Percentiles rank a stretch among this genome's conserved stretches.
Conservation (phyloP, 176 grass and related monocot genomes). For the Cocos nucifera region DNA sequence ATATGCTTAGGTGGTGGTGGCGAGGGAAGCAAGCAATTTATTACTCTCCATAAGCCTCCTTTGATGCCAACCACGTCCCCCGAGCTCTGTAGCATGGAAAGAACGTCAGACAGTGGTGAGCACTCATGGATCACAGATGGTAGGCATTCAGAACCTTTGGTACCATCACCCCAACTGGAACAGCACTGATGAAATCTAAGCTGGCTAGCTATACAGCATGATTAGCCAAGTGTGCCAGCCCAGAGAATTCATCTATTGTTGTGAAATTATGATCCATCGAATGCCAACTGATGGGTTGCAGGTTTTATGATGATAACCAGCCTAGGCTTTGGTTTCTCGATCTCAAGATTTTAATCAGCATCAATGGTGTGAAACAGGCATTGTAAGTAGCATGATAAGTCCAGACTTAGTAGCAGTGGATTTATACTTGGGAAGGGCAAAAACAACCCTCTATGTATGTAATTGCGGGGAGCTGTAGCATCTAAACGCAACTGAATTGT, state of each 20-base stretch:
- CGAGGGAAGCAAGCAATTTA: slow-evolving; percentile 52
- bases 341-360: too few relatives aligned
- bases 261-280: background rate
- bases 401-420: too few relatives aligned
- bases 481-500: too few relatives aligned
- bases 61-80: slow-evolving; percentile 59
- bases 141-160: slow-evolving; percentile 26
- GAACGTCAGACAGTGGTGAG: slow-evolving; percentile 31
- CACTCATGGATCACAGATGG: slow-evolving; percentile 20
- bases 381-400: too few relatives aligned
- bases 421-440: too few relatives aligned
- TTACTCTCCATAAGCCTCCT: slow-evolving; percentile 39
- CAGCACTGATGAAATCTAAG: slow-evolving; percentile 15
- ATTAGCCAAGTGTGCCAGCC: background rate
- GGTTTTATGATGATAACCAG: too few relatives aligned
- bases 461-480: too few relatives aligned
- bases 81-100: slow-evolving; percentile 70
- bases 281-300: too few relatives aligned
- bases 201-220: background rate
- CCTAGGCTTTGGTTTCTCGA: too few relatives aligned
- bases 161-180: slow-evolving; percentile 22
- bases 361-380: too few relatives aligned
- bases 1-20: slow-evolving; percentile 62
- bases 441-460: too few relatives aligned
- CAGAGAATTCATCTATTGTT: background rate